A percentile compares a stretch with the other conserved stretches of the same genome.
Evolutionary conservation across 2,329 filamentous ascomycete genomes (phyloP).

Genomic region (Verticillium albo-atrum): DNA sequence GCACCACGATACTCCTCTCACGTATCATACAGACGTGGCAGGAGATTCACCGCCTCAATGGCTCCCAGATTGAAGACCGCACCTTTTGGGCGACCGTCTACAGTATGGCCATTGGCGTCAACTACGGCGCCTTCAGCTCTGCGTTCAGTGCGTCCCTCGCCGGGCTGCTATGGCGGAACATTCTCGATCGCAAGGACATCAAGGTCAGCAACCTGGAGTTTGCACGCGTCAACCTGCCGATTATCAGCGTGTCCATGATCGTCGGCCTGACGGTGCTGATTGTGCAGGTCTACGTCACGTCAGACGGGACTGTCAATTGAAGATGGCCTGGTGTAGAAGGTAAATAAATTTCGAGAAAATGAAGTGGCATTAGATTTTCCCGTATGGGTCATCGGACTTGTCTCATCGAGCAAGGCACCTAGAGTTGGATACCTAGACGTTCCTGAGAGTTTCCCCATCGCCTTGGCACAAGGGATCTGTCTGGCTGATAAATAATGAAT

Average conservation of each 20-base stretch:
- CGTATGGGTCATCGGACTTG: no score
- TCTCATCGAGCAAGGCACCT: no score
- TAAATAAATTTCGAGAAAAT: no score
- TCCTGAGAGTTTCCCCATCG: no score
- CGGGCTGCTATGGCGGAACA: constrained; percentile 68
- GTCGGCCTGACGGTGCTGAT: constrained; percentile 57
- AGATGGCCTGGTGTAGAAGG: no score
- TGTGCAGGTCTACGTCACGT: constrained; percentile 55
- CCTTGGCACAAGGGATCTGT: no score
- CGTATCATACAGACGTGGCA: constrained; percentile 67
- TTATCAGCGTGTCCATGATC: constrained; percentile 64
- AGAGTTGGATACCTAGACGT: no score
- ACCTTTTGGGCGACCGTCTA: constrained; percentile 72
- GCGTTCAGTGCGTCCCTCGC: constrained; percentile 69
- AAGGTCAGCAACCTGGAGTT: constrained; percentile 59
- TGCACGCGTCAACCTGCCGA: constrained; percentile 62
- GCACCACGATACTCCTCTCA: constrained; percentile 67
- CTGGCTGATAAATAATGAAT: no score
- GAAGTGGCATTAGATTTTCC: no score
- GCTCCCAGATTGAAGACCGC: constrained; percentile 50
- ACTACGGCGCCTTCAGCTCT: constrained; percentile 69
- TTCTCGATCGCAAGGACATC: constrained; percentile 63
- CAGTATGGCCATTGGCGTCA: constrained; percentile 68
- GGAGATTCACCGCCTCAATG: constrained; percentile 45
- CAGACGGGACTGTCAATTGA: constrained; percentile 33